These are phyloP conservation scores for Gossypium trilobum DNA, from an alignment of 441 rosid genomes.

Conservation along the genomic window DNA sequence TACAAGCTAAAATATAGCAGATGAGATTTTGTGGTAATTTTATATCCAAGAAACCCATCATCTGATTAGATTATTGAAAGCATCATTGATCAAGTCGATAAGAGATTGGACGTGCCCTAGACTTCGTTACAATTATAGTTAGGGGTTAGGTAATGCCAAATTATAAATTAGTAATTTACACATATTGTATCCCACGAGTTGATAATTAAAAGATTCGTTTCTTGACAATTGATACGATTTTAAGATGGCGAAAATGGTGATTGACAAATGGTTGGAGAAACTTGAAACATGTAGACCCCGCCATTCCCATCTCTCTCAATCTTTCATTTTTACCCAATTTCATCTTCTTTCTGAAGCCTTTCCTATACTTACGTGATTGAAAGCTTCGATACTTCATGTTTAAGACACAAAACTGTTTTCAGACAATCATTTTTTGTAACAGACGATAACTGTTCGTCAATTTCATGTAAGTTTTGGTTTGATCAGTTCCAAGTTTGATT, in stretches of 20 bases:
- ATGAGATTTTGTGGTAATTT: no score
- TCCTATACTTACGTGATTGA: conserved; percentile 2
- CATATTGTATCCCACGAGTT: not conserved
- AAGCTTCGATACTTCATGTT: not conserved
- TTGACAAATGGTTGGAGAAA: conserved; percentile 34
- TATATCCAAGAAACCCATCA: not conserved
- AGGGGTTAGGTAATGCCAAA: conserved; percentile 7
- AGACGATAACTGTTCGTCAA: not conserved
- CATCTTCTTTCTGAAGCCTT: not conserved
- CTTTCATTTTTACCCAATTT: not conserved
- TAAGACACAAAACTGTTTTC: not conserved
- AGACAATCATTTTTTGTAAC: not conserved
- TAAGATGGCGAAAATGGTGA: conserved; percentile 18
- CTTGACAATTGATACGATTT: not conserved
- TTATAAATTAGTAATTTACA: not conserved
- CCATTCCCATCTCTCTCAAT: not conserved
- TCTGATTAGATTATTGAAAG: not conserved
- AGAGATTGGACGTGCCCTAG: conserved; percentile 4
- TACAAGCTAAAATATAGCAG: no score
- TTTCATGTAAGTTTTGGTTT: not conserved
- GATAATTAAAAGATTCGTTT: not conserved
- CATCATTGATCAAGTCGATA: not conserved
- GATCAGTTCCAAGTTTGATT: conserved; percentile 20
- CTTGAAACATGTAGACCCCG: conserved; percentile 39
- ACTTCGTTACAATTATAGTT: conserved; percentile 2